phyloP scores from a whole-genome alignment of 306 rosid genomes.

The Citrullus colocynthis region DNA sequence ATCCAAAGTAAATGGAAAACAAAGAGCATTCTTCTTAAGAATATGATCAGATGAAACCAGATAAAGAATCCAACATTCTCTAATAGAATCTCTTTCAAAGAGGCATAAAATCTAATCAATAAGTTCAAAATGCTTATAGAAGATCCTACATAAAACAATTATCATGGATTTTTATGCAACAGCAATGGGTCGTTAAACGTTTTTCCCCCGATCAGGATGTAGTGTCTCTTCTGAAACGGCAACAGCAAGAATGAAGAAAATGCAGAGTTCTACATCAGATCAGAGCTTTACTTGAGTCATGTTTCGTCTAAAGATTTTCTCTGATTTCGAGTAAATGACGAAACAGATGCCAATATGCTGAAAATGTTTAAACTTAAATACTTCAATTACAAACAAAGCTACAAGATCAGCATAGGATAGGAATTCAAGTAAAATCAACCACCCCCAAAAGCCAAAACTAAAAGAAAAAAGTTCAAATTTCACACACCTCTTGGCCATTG shows the following conservation, averaged over 20 bases:
- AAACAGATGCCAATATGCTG: not conserved
- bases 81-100: not conserved
- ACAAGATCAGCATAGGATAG: not conserved
- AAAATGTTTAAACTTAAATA: not conserved
- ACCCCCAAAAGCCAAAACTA: not conserved
- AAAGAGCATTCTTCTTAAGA: not conserved
- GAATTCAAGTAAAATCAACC: not conserved
- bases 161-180: not conserved
- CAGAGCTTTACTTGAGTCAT: not conserved
- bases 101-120: not conserved
- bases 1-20: not conserved
- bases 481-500: conserved; percentile 84
- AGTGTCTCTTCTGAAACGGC: not conserved
- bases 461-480: not conserved
- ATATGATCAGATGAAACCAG: not conserved
- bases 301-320: not conserved
- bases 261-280: conserved; percentile 2
- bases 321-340: not conserved
- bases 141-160: not conserved
- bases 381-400: not conserved
- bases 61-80: not conserved
- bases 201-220: not conserved
- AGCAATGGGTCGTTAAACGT: not conserved
- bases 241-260: not conserved
- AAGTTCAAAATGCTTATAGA: not conserved